A percentile compares a stretch with the other conserved stretches of the same genome.
phyloP scores from a whole-genome alignment of 2,329 filamentous ascomycete species.

The Diaporthe ilicicola region DNA sequence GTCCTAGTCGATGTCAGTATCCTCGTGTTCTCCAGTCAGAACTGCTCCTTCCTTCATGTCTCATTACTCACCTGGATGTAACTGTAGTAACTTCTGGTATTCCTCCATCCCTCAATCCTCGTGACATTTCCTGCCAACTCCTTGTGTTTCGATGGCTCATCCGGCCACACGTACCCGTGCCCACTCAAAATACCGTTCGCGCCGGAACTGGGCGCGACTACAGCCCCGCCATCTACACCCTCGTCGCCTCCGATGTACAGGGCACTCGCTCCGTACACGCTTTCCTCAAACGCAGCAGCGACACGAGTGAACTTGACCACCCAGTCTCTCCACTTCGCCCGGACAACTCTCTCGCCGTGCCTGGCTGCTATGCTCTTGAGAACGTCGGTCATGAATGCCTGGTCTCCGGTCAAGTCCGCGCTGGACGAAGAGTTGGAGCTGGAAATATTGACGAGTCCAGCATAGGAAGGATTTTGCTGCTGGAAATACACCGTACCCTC shows the following conservation, averaged over 20 bases:
- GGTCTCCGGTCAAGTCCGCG: slow-evolving; percentile 82
- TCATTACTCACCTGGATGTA: slow-evolving; percentile 77
- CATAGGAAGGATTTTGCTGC: slow-evolving; percentile 73
- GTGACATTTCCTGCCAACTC: slow-evolving; percentile 93
- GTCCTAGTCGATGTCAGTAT: slow-evolving; percentile 59
- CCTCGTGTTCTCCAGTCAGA: not conserved
- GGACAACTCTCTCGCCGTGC: slow-evolving; percentile 88
- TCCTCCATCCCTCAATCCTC: slow-evolving; percentile 95
- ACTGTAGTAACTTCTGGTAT: slow-evolving; percentile 93
- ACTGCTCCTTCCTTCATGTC: slow-evolving; percentile 42
- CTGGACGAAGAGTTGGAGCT: slow-evolving; percentile 47
- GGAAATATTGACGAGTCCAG: slow-evolving; percentile 57
- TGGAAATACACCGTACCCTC: slow-evolving; percentile 91
- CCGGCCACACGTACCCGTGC: slow-evolving; percentile 95
- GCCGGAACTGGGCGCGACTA: slow-evolving; percentile 51
- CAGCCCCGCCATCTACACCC: slow-evolving; percentile 61
- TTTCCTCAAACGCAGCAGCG: slow-evolving; percentile 93
- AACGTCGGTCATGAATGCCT: slow-evolving; percentile 87
- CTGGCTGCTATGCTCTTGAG: slow-evolving; percentile 83
- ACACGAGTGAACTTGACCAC: slow-evolving; percentile 94
- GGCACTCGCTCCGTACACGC: slow-evolving; percentile 91
- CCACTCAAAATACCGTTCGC: slow-evolving; percentile 58
- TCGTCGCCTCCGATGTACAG: slow-evolving; percentile 86
- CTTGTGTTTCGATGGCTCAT: slow-evolving; percentile 80
- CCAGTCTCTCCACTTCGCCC: slow-evolving; percentile 94